Conservation (phyloP, 2,329 filamentous ascomycete species). For the Elsinoe necatrix region DNA sequence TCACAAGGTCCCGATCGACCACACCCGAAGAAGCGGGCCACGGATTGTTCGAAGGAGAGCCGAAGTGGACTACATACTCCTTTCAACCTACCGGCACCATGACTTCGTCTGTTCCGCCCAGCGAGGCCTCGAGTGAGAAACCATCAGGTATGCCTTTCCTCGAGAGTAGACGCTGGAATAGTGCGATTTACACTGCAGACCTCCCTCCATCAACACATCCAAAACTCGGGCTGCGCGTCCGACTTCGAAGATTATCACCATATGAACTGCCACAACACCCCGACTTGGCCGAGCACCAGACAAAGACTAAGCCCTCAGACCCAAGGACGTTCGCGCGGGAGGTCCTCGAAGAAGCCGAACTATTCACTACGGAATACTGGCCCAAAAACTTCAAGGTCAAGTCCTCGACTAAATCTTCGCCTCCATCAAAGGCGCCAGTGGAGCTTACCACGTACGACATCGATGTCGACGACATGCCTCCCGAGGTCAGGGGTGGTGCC, state of each 20-base stretch:
- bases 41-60: conserved; percentile 1
- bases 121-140: background rate
- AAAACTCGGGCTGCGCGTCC: conserved; percentile 24
- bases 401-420: conserved; percentile 39
- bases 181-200: background rate
- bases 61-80: background rate
- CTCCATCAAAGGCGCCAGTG: conserved; percentile 44
- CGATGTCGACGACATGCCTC: conserved; percentile 35
- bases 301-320: conserved; percentile 32
- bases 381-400: conserved; percentile 48
- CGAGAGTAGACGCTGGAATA: background rate
- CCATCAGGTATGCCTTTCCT: background rate
- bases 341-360: conserved; percentile 50
- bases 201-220: background rate
- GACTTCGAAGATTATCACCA: conserved; percentile 26
- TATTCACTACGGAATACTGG: conserved; percentile 50
- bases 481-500: conserved; percentile 20
- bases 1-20: background rate
- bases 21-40: background rate
- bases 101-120: background rate
- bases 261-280: conserved; percentile 30
- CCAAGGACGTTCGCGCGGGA: conserved; percentile 45
- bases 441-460: conserved; percentile 48
- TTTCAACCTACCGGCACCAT: background rate
- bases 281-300: conserved; percentile 25